These are phyloP conservation scores for Amanita rubescens DNA, from an alignment of 768 basidiomycete genomes.

Conservation along the genomic window DNA sequence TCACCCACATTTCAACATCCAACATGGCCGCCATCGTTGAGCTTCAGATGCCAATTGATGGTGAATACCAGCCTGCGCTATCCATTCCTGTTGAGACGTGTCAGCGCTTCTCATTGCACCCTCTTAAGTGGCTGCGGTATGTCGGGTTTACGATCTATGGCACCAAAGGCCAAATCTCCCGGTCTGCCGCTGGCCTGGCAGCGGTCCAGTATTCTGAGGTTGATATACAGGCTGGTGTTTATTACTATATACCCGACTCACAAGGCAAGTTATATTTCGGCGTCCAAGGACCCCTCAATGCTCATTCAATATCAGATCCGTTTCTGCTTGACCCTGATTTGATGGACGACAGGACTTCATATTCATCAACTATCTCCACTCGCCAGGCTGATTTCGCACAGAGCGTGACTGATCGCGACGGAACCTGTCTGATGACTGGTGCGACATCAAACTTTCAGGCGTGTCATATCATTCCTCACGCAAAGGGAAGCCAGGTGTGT, in stretches of 20 bases:
- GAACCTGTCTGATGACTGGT: constrained; percentile 13
- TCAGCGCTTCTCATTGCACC: constrained; percentile 13
- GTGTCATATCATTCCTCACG: constrained; percentile 15
- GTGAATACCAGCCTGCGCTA: constrained; percentile 8
- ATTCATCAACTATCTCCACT: neutral
- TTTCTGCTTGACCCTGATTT: constrained; percentile 13
- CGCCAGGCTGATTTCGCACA: constrained; percentile 8
- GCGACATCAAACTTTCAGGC: constrained; percentile 3
- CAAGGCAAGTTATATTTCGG: constrained; percentile 11
- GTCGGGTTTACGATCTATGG: constrained; percentile 14
- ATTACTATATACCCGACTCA: constrained; percentile 11
- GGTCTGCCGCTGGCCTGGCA: constrained; percentile 7
- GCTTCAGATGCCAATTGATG: constrained; percentile 11
- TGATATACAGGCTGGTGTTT: constrained; percentile 13
- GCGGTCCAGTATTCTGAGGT: constrained; percentile 9
- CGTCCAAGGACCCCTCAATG: constrained; percentile 6
- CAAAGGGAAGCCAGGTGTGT: constrained; percentile 15
- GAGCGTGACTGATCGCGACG: constrained; percentile 10
- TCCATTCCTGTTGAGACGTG: constrained; percentile 14
- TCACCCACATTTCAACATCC: constrained; percentile 1
- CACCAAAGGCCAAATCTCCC: constrained; percentile 12
- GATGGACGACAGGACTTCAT: constrained; percentile 11
- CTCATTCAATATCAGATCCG: constrained; percentile 9
- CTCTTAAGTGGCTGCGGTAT: constrained; percentile 14
- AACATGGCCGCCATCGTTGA: constrained; percentile 7